Conservation (phyloP, 331 rosid species). For the Spiraea crenata region DNA sequence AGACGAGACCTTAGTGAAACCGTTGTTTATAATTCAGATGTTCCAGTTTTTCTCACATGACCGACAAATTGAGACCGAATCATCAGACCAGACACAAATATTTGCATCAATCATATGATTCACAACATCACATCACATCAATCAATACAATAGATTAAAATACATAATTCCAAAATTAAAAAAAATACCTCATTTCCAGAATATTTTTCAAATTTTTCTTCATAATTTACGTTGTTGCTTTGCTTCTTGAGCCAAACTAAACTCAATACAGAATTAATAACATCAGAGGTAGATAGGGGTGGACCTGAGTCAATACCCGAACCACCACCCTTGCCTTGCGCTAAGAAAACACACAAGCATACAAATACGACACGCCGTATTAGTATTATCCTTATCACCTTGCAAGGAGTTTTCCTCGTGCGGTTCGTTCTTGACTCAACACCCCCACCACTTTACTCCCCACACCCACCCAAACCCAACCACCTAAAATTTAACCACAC, state of each 20-base stretch:
- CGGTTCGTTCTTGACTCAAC: constrained; percentile 99
- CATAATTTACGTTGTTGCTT: background rate
- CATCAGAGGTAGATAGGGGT: constrained; percentile 25
- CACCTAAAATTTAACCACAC: constrained; percentile 7
- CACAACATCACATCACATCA: too few relatives aligned
- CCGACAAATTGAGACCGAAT: too few relatives aligned
- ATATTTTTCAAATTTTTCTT: background rate
- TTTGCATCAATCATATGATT: too few relatives aligned
- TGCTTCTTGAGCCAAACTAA: constrained; percentile 26
- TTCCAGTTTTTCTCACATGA: too few relatives aligned
- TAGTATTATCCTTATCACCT: constrained; percentile 34
- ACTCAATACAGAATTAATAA: background rate
- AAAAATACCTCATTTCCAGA: too few relatives aligned
- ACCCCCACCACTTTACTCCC: constrained; percentile 39
- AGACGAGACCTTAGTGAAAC: too few relatives aligned
- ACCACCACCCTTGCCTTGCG: constrained; percentile 80
- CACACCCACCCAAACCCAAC: constrained; percentile 7
- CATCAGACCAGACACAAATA: too few relatives aligned
- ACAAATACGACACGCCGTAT: background rate
- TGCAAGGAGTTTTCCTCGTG: constrained; percentile 58
- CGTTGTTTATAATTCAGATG: too few relatives aligned
- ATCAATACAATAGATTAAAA: too few relatives aligned
- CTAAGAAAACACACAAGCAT: constrained; percentile 20
- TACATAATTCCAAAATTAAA: too few relatives aligned
- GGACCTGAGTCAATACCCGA: constrained; percentile 87